These are phyloP conservation scores for Phlyctochytrium bullatum DNA, from an alignment of 192 early-diverging fungal species.

Conservation along the genomic window DNA sequence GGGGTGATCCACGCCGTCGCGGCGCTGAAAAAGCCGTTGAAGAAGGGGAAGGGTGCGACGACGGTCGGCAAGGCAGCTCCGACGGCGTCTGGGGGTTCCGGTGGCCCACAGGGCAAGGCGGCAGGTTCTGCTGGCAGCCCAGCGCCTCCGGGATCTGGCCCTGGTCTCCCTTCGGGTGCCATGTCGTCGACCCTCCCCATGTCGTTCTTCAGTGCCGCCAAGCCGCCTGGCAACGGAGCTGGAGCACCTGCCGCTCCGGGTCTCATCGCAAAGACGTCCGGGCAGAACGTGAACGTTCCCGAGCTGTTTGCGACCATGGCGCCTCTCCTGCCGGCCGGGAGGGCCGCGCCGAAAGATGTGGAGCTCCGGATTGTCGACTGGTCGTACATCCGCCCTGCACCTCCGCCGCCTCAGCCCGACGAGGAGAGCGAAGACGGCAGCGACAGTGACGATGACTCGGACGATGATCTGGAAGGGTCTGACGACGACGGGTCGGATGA, in stretches of 20 bases:
- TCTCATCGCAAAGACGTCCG: neutral
- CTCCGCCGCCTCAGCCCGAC: neutral
- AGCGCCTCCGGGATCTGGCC: too few species aligned
- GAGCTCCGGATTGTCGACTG: conserved; percentile 2
- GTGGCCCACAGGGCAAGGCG: too few species aligned
- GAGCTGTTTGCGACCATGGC: neutral
- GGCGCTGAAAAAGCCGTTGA: neutral
- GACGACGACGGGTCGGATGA: neutral
- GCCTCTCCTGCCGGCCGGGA: neutral
- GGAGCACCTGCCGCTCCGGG: too few species aligned
- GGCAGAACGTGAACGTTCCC: neutral
- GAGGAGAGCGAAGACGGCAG: neutral
- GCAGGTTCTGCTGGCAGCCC: too few species aligned
- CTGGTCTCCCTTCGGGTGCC: too few species aligned
- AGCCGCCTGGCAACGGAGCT: too few species aligned
- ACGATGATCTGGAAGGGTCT: neutral
- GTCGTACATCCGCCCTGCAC: neutral
- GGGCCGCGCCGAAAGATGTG: neutral
- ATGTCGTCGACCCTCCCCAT: too few species aligned
- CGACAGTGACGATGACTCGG: neutral
- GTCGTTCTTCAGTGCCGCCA: too few species aligned
- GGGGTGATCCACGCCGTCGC: neutral
- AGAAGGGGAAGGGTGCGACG: too few species aligned
- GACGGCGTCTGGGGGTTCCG: too few species aligned
- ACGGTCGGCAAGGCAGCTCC: too few species aligned